Evolutionary conservation across 805 yeast genomes (phyloP), one percentile per base, ranked within the genome.

Genomic region (Candida fluviatilis): DNA sequence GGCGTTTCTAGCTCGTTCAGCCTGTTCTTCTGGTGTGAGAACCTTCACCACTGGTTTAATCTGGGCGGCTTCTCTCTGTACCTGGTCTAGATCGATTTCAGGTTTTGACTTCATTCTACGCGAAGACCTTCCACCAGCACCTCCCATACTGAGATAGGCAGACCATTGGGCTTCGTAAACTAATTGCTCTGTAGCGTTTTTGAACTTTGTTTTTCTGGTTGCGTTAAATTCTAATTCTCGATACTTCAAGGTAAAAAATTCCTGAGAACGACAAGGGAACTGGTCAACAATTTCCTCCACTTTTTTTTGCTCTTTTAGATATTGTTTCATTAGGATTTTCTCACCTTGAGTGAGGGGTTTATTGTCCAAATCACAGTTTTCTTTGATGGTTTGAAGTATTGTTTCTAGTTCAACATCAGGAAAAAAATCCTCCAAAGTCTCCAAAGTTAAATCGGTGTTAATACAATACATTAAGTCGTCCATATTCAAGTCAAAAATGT

Each of bases 91-190:
- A 15, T 47, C 58, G 6, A 39, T 32, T 37, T 13, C 39, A 42
- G 40, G 35, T 25, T 40, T 51, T 21, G 40, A 19, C 6, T 35
- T 38, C 25, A 37, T 30, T 16, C 51, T 42, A n/a, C 51, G n/a
- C 15, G 37, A 19, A 2, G 32, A 4, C 18, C 35, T 31, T 12
- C 26, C 27, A 31, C 14, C 3, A 31, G 21, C 16, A 24, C 32
- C 34, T 21, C 44, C 43, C 30, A 31, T 18, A 31, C 34, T 24
- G 6, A 45, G 44, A 27, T 60, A 52, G 1, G 55, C 35, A 31
- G 54, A 57, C 73, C 73, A 67, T 38, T 62, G 55, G 0, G 72
- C 70, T 37, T 63, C 69, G 41, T 66, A 67, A 6, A 63, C 44
- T 18, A 68, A 54, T 19, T 58, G 45, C 26, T 65, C 71, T n/a